Evolutionary conservation across 257 asterid genomes (phyloP).

Genomic region (Fraxinus americana): DNA sequence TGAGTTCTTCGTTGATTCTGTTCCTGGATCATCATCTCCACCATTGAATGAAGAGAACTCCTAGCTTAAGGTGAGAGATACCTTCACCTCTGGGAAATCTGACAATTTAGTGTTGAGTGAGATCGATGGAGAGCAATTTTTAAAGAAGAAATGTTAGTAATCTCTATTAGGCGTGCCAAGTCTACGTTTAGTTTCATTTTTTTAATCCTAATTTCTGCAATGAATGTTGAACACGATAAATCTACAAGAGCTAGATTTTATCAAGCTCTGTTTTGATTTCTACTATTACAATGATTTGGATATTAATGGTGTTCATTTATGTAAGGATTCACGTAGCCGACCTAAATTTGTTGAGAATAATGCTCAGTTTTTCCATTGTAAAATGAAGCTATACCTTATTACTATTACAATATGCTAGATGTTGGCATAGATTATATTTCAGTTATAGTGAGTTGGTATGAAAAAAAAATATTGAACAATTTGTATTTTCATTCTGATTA

Average conservation of each 20-base stretch:
- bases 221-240: slow-evolving; percentile 27
- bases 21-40: slow-evolving; percentile 51
- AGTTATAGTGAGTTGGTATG: too few species aligned
- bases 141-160: background rate
- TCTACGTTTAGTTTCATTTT: slow-evolving; percentile 8
- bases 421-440: too few species aligned
- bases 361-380: too few species aligned
- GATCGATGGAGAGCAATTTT: slow-evolving; percentile 6
- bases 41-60: slow-evolving; percentile 85
- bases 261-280: slow-evolving; percentile 30
- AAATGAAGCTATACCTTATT: too few species aligned
- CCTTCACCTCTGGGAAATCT: background rate
- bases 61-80: slow-evolving; percentile 33
- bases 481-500: too few species aligned
- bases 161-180: background rate
- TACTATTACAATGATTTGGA: background rate
- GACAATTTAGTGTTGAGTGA: slow-evolving; percentile 35
- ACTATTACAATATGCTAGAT: too few species aligned
- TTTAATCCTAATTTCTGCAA: slow-evolving; percentile 19
- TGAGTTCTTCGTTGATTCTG: slow-evolving; percentile 67
- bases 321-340: background rate
- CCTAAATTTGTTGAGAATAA: background rate
- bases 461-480: too few species aligned
- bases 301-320: background rate
- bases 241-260: slow-evolving; percentile 34